Evolutionary conservation across 2,329 filamentous ascomycete genomes (phyloP), one percentile per base, ranked within the genome.

Genomic region (Microdochium nivale): DNA sequence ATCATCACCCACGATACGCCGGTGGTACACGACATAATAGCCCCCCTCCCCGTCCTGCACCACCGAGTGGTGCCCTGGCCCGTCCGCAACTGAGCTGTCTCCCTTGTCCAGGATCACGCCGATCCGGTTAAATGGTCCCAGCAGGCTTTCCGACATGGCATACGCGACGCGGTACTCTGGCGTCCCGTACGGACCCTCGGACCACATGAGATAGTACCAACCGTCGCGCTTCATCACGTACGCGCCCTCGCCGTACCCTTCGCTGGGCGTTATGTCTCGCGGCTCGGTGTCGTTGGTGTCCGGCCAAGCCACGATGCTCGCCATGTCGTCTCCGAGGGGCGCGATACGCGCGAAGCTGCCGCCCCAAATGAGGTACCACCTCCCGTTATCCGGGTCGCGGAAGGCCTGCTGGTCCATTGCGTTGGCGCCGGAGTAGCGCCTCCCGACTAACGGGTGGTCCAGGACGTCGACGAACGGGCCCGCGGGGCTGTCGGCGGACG

Each of bases 151-250:
- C 14, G 50, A 48, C 21, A 47, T 16, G 5, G 50, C 50, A 25
- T 52, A 52, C 16, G 50, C 50, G n/a, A 44, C 50, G 4, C 44
- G 44, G 19, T 52, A 52, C 11, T 52, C 50, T 2, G 50, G 50
- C 9, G 44, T 49, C 3, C 50, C 50, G 50, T 52, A 52, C 2
- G 25, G 25, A 24, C 50, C 50, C 46, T 52, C 50, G 44, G 44
- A 49, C 50, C 50, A 52, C 50, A 52, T 52, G 33, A 52, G 40
- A 44, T 52, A 52, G 40, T 52, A 52, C 21, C 21, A 25, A 14
- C 47, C 50, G 23, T 13, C 50, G 30, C 25, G 50, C 50, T 52
- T 52, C 1, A 52, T 13, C 50, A 52, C 49, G 46, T 52, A 52
- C 5, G 44, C 21, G 2, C 50, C 50, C 44, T 52, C 50, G 9